Evolutionary conservation across 495 filamentous ascomycete genomes (phyloP), one percentile per base, ranked within the genome.

Genomic region (Hyaloscypha finlandica): DNA sequence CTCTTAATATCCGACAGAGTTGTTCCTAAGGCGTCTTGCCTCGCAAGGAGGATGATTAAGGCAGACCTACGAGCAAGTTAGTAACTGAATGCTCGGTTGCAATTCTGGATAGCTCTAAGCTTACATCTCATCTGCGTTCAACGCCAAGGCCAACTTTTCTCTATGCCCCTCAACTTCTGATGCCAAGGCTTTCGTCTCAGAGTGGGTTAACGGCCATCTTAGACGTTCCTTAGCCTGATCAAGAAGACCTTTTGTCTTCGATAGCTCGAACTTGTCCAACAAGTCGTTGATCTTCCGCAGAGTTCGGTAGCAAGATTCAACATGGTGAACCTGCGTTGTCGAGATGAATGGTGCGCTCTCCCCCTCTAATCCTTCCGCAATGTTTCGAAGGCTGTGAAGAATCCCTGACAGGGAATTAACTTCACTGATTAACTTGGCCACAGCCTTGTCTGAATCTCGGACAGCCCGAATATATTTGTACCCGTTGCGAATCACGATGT

Each of bases 1-100:
- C 42, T n/a, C n/a, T 48, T 48, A n/a, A 48, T 48, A 48, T 48
- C 42, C 42, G n/a, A 48, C 42, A 48, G n/a, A 48, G 42, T 48
- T 11, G n/a, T 48, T 48, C n/a, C 42, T 48, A 48, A 12, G n/a
- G 42, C n/a, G n/a, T 48, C 42, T n/a, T 48, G 42, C 42, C 42
- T 48, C n/a, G n/a, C 42, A 11, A 48, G 42, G n/a, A 48, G 42
- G 11, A 48, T n/a, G n/a, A 48, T 48, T 48, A 48, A 48, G n/a
- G 42, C 42, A 48, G 42, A 48, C 42, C 42, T 48, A 48, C 11
- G n/a, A 48, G 11, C 11, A 48, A 48, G 11, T n/a, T 12, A 48
- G 11, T 12, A 11, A 12, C n/a, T 48, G 11, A 11, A 48, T 11
- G n/a, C 42, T 48, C n/a, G 42, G 1, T 48, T n/a, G 11, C 42